A percentile compares a stretch with the other conserved stretches of the same genome.
Conservation (phyloP, 1,284 basidiomycete genomes). For the Ceratobasidium theobromae region DNA sequence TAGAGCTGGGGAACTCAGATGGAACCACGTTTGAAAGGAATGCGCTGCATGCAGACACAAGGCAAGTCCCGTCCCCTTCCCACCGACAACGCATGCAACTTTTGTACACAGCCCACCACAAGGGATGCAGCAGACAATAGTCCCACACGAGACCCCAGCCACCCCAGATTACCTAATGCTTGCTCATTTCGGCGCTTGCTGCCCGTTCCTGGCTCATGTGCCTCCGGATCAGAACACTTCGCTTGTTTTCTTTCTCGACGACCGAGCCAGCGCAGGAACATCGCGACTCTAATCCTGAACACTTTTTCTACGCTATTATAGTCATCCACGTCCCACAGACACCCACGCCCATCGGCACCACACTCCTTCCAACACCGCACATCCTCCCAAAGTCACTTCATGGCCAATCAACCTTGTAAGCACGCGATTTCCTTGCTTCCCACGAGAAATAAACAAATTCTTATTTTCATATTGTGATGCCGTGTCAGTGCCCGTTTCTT, state of each 20-base stretch:
- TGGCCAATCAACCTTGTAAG: constrained; percentile 33
- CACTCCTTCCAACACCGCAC: constrained; percentile 26
- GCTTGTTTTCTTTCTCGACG: constrained; percentile 2
- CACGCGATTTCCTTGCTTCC: constrained; percentile 2
- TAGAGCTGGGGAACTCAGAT: too few relatives aligned
- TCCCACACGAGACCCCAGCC: not conserved
- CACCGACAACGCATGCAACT: not conserved
- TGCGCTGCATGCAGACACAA: too few relatives aligned
- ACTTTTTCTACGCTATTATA: constrained; percentile 3
- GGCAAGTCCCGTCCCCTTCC: not conserved
- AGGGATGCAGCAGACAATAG: not conserved
- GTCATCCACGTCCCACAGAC: not conserved
- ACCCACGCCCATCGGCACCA: constrained; percentile 31
- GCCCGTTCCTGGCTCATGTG: not conserved
- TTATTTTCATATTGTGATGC: not conserved
- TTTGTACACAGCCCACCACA: not conserved
- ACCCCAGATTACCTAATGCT: not conserved
- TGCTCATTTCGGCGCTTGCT: not conserved
- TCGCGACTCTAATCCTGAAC: constrained; percentile 17
- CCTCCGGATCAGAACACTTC: not conserved
- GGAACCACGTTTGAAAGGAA: too few relatives aligned
- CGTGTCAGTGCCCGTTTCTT: not conserved
- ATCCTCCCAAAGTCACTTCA: constrained; percentile 19
- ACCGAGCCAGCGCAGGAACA: constrained; percentile 29
- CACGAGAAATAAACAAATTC: not conserved